Evolutionary conservation across 192 early-diverging fungal species (phyloP), one percentile per base, ranked within the genome.

Genomic region (Gryganskiella cystojenkinii): DNA sequence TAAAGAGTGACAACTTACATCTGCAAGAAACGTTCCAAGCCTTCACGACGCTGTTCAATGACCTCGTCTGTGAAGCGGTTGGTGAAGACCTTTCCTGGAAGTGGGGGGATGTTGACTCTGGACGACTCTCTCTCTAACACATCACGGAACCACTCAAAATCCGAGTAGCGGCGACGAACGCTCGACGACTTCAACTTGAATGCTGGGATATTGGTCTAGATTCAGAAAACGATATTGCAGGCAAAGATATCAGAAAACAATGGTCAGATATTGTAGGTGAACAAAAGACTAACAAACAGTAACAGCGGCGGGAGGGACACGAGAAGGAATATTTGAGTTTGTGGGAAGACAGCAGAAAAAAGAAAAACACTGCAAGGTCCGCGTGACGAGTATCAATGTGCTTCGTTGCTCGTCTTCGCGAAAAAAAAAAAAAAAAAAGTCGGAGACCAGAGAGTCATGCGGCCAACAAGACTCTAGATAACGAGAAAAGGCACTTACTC

Each of bases 121-220:
- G 92, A 86, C 19, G 88, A 90, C 82, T 99, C 96, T 25, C 95
- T 84, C 80, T 97, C 95, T 56, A 99, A 84, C 57, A 92, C 92
- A 81, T 99, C 95, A 49, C 93, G 84, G 84, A 98, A 95, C 98
- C 98, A 99, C 83, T 98, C 98, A 83, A 99, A 99, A 66, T 99
- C 98, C 75, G 92, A 94, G 84, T 98, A 99, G 30, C 98, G 88
- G 70, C 98, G 85, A 27, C 96, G 90, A 37, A 98, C 96, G 33
- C 82, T 71, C 3, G 94, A 96, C 43, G 85, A 64, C 52, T 91
- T 92, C 49, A 94, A 61, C 79, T 98, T 98, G 89, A 98, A 99
- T 6, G 92, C 92, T 7, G 98, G 98, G 52, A 99, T 95, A 80
- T 98, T 99, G 33, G 96, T 98, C 91, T 94, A 79, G 13, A 40